These are phyloP conservation scores for Suillus subluteus DNA, from an alignment of 768 basidiomycete species.

Conservation along the genomic window DNA sequence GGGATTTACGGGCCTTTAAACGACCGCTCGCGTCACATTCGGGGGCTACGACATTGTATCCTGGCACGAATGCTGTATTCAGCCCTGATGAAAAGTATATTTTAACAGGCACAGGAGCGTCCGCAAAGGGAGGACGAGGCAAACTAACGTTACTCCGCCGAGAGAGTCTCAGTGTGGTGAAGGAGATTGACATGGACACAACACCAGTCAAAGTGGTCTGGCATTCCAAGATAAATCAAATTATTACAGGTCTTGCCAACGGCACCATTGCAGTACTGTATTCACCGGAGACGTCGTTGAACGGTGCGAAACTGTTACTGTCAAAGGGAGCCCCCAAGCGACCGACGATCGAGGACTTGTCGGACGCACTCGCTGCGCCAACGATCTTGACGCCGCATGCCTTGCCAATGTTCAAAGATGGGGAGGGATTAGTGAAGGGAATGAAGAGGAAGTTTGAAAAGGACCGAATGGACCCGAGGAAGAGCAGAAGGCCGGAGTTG, in stretches of 20 bases:
- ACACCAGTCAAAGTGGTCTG: conserved; percentile 90
- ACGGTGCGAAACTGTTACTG: conserved; percentile 89
- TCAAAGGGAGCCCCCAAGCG: conserved; percentile 86
- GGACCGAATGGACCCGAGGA: conserved; percentile 85
- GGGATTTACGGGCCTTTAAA: conserved; percentile 92
- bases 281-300: conserved; percentile 86
- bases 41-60: conserved; percentile 78
- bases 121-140: conserved; percentile 69
- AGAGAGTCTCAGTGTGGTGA: conserved; percentile 68
- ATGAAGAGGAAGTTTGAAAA: conserved; percentile 90
- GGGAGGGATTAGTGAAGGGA: conserved; percentile 64
- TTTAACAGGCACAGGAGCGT: conserved; percentile 79
- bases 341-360: conserved; percentile 85
- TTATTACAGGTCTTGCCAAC: conserved; percentile 84
- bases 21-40: conserved; percentile 77
- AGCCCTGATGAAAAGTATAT: conserved; percentile 93
- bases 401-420: conserved; percentile 90
- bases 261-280: conserved; percentile 91
- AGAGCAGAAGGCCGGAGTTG: conserved; percentile 89
- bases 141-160: conserved; percentile 75
- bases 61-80: conserved; percentile 91
- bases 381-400: conserved; percentile 93
- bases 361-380: conserved; percentile 81
- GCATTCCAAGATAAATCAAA: conserved; percentile 98
- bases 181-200: conserved; percentile 67